Evolutionary conservation across 805 yeast genomes (phyloP), one percentile per base, ranked within the genome.

Genomic region (Lachancea waltii): DNA sequence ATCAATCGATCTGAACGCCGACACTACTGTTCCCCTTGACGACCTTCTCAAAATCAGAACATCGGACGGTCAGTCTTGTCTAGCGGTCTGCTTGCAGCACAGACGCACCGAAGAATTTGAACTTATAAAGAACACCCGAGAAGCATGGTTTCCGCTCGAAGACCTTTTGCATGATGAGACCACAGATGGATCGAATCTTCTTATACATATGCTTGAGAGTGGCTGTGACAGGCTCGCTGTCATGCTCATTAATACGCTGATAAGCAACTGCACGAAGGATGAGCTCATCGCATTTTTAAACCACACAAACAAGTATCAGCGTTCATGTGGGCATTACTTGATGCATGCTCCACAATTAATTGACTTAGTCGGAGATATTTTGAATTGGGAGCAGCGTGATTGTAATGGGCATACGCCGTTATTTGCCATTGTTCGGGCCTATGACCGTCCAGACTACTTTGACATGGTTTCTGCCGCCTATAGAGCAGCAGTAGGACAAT

Each of bases 251-350:
- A 67, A 65, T 2, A 56, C 76, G 0, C 46, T 85, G 2, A 20
- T 60, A 25, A 29, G 58, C 47, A 61, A 68, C 19, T 63, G 75
- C 22, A 65, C 77, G 0, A 36, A 53, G 0, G 54, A 57, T 3
- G 92, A 81, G 44, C 62, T 72, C 18, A 36, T 47, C 2, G 45
- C 46, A 1, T 85, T 79, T 50, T 60, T 79, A 38, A 73, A 74
- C 43, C 49, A 51, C 7, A 45, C 49, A 2, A 95, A 89, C 53
- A 53, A 48, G 7, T 60, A 69, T 40, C 68, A 73, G 2, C 68
- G 95, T 36, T 70, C 79, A 2, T 65, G 77, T 5, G 96, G 89
- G 0, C 96, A 89, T 55, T 79, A 81, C 47, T 55, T 86, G 13
- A 75, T 77, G 44, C 78, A 79, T 46, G 68, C 76, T 33, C 62